Base-by-base conservation (phyloP, 192 early-diverging fungal species). In the Dispira parvispora region DNA sequence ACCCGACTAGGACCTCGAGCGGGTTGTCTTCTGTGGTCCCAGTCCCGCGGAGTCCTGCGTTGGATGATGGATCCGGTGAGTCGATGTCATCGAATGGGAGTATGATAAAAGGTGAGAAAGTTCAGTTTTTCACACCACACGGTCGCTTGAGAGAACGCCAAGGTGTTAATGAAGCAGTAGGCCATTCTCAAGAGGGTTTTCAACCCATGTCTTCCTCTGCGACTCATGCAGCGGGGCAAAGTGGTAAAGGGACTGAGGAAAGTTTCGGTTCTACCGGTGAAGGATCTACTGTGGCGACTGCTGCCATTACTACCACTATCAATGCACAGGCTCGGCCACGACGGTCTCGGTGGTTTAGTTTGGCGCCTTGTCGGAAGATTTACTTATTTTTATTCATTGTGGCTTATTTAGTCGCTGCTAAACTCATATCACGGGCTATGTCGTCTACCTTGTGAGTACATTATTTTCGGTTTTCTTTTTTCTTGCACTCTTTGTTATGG, bases 381-480 rank as follows among this genome's bases (percentile, higher is more conserved):
- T 43, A 38, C 43, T 16, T 61, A n/a, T 13, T 61, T 6, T 20
- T 45, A 9, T 43, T 61, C n/a, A 61, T 61, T 44, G 43, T 61
- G 43, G 18, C 45, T 14, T 61, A 61, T n/a, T 38, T 61, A 20
- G 43, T 61, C 16, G 58, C 58, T 45, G 58, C 58, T n/a, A 61
- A 61, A 21, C 58, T 61, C n/a, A 61, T 61, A 11, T 43, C 28
- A 25, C 58, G 58, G 43, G 58, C 58, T 3, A 52, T 52, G 50
- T 20, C 50, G 11, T 52, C 50, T 11, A 52, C 50, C 6, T 38
- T 38, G 6, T 38, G 32, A 38, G 32, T 6, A 38, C 32, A 38
- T 38, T 38, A 38, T 6, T 38, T 38, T 38, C 3, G 32, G 32
- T 38, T 38, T 38, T 38, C 32, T 38, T 38, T 38, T 38, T 38